These are phyloP conservation scores for Zopfochytrium polystomum DNA, from an alignment of 371 early-diverging fungal species.

Conservation along the genomic window DNA sequence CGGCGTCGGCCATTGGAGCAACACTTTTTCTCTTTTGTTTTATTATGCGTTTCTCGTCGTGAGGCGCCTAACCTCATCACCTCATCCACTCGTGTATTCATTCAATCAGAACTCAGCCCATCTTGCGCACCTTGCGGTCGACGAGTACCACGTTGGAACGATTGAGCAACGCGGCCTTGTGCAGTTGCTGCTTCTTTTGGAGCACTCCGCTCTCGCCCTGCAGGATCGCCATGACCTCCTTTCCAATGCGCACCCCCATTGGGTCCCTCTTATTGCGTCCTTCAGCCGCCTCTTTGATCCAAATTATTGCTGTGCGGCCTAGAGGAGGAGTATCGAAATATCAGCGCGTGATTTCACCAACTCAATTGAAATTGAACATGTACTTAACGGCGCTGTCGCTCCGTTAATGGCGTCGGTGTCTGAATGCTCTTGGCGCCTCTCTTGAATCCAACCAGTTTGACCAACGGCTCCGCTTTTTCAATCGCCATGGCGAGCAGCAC, in stretches of 20 bases:
- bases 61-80: no score
- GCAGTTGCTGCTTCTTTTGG: slow-evolving; percentile 55
- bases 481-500: slow-evolving; percentile 67
- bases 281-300: slow-evolving; percentile 79
- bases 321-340: not conserved
- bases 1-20: no score
- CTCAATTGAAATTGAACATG: not conserved
- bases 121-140: slow-evolving; percentile 31
- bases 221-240: slow-evolving; percentile 76
- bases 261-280: slow-evolving; percentile 53
- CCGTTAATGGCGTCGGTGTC: slow-evolving; percentile 75
- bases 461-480: slow-evolving; percentile 70
- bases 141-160: slow-evolving; percentile 50
- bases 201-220: slow-evolving; percentile 71
- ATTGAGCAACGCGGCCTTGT: slow-evolving; percentile 71
- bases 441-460: slow-evolving; percentile 66
- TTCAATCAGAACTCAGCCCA: no score
- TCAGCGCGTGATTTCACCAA: not conserved
- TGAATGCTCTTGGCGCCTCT: slow-evolving; percentile 78
- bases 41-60: no score
- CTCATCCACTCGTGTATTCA: no score
- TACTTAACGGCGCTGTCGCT: slow-evolving; percentile 62
- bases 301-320: slow-evolving; percentile 77
- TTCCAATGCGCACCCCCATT: slow-evolving; percentile 72
- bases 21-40: no score